These are phyloP conservation scores for Phallus indusiatus DNA, from an alignment of 768 basidiomycete species.

Conservation along the genomic window DNA sequence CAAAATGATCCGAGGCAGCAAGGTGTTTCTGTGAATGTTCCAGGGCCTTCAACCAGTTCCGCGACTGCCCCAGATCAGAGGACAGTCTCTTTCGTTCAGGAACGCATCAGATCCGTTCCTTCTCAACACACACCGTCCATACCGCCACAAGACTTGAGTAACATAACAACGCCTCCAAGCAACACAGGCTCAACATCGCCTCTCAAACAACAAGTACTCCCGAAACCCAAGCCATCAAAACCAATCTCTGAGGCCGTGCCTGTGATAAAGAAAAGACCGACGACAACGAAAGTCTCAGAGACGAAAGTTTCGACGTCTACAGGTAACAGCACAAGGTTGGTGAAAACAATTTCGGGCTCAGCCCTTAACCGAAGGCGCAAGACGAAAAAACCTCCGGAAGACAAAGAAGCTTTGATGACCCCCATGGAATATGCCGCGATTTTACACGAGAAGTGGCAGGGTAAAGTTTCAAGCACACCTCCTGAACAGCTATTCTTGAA, in stretches of 20 bases:
- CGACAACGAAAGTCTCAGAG: background rate
- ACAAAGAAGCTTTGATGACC: conserved; percentile 32
- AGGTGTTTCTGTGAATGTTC: background rate
- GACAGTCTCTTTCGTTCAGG: background rate
- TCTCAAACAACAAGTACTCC: background rate
- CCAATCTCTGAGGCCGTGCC: background rate
- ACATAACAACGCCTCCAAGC: background rate
- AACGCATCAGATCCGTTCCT: background rate
- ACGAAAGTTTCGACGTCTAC: background rate
- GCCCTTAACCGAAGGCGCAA: conserved; percentile 1
- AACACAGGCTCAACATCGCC: background rate
- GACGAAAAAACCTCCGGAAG: conserved; percentile 15
- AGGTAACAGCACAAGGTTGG: background rate
- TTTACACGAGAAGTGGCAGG: conserved; percentile 28
- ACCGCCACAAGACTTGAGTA: background rate
- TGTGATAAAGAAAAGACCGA: background rate
- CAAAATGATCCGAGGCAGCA: background rate
- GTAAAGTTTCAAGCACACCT: conserved; percentile 18
- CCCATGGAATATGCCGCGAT: conserved; percentile 43
- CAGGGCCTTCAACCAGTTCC: background rate
- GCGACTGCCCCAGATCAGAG: background rate
- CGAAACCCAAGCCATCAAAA: background rate
- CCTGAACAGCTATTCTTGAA: conserved; percentile 29
- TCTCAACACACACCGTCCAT: background rate
- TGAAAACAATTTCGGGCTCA: background rate